Evolutionary conservation across 2,329 filamentous ascomycete genomes (phyloP).

Genomic region (Aspergillus hiratsukae): DNA sequence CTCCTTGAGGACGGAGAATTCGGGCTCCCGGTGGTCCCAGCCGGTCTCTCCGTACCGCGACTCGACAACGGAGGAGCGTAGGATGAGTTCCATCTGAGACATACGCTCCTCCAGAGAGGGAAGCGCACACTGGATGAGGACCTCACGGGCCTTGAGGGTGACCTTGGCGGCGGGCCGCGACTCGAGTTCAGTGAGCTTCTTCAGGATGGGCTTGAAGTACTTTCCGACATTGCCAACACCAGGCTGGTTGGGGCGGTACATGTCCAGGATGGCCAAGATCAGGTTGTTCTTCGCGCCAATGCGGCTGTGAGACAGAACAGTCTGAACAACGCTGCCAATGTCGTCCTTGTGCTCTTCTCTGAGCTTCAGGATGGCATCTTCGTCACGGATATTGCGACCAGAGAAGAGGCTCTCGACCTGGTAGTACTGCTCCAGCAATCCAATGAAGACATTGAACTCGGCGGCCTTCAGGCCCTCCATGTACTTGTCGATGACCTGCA

Average conservation of each 20-base stretch:
- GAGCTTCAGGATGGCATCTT: constrained; percentile 88
- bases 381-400: constrained; percentile 76
- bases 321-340: constrained; percentile 76
- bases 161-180: constrained; percentile 87
- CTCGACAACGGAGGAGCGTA: constrained; percentile 90
- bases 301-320: constrained; percentile 87
- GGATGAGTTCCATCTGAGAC: constrained; percentile 96
- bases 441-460: constrained; percentile 77
- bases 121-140: constrained; percentile 94
- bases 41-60: constrained; percentile 97
- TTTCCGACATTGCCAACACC: constrained; percentile 83
- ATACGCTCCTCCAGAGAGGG: constrained; percentile 93
- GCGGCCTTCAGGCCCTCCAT: constrained; percentile 83
- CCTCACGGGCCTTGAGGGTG: constrained; percentile 91
- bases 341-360: constrained; percentile 97
- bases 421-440: constrained; percentile 75
- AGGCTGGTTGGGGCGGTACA: constrained; percentile 93
- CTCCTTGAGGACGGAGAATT: constrained; percentile 87
- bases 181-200: constrained; percentile 85
- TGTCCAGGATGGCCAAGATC: constrained; percentile 82
- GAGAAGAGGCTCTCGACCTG: constrained; percentile 84
- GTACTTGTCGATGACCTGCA: constrained; percentile 74
- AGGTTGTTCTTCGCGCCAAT: constrained; percentile 93
- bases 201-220: constrained; percentile 75
- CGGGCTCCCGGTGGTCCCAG: constrained; percentile 92